Conservation (phyloP, 2,329 filamentous ascomycete species). For the Magnaporthiopsis incrustans region DNA sequence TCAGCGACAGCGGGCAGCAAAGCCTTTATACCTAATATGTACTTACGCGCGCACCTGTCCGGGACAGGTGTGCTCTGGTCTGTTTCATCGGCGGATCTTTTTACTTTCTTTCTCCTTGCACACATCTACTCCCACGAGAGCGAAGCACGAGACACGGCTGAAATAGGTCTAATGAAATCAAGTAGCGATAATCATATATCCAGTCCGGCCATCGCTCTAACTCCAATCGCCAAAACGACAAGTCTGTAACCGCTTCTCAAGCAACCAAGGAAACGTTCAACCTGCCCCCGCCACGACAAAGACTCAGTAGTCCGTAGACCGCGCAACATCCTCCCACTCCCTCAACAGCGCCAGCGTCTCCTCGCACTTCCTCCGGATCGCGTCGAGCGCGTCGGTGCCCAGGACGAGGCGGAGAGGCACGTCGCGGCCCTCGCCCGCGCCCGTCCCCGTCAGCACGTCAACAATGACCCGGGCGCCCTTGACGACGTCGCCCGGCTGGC, state of each 20-base stretch:
- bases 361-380: slow-evolving; percentile 34
- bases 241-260: neutral
- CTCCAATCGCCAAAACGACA: no score
- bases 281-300: neutral
- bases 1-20: neutral
- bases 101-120: slow-evolving; percentile 3
- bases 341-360: slow-evolving; percentile 33
- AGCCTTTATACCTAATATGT: neutral
- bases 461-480: slow-evolving; percentile 8
- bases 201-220: neutral
- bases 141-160: neutral
- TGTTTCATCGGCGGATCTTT: neutral
- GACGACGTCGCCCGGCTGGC: slow-evolving; percentile 7
- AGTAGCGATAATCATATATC: neutral
- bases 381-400: slow-evolving; percentile 39
- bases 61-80: neutral
- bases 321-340: slow-evolving; percentile 40
- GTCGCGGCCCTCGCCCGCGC: slow-evolving; percentile 35
- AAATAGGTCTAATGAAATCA: neutral
- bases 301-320: slow-evolving; percentile 19
- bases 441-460: slow-evolving; percentile 37
- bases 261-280: neutral
- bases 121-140: neutral
- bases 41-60: neutral
- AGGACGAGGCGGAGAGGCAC: slow-evolving; percentile 47